Evolutionary conservation across 768 basidiomycete species (phyloP).

Genomic region (Ramaria sp.): DNA sequence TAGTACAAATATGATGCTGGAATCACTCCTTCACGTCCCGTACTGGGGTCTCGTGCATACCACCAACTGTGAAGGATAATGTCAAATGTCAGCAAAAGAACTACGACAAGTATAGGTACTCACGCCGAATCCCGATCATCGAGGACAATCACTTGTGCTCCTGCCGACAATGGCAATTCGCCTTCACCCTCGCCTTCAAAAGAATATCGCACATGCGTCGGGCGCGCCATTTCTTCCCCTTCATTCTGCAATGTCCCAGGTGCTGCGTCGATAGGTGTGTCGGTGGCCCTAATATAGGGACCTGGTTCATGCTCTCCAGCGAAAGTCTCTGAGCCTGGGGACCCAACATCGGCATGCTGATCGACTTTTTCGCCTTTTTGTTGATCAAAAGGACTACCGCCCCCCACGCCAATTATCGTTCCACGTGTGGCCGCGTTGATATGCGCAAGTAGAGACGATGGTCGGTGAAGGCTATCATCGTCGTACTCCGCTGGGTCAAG

Average conservation of each 20-base stretch:
- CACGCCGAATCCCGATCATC: constrained; percentile 76
- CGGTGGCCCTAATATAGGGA: constrained; percentile 59
- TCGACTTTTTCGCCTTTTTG: constrained; percentile 50
- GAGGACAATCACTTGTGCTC: constrained; percentile 63
- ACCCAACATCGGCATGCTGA: constrained; percentile 20
- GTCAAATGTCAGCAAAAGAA: constrained; percentile 13
- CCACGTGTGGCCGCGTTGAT: constrained; percentile 84
- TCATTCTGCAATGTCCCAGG: constrained; percentile 33
- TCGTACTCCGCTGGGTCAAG: constrained; percentile 55
- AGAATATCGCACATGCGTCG: constrained; percentile 72
- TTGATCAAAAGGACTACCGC: constrained; percentile 25
- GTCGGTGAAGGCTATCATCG: constrained; percentile 65
- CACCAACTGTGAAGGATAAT: constrained; percentile 58
- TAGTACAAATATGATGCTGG: constrained; percentile 87
- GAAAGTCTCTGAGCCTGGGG: not conserved
- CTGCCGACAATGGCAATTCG: constrained; percentile 58
- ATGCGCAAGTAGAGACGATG: constrained; percentile 80
- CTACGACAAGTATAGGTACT: constrained; percentile 20
- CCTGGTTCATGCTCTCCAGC: constrained; percentile 51
- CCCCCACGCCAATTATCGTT: constrained; percentile 54
- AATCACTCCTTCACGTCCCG: constrained; percentile 80
- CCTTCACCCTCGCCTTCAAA: constrained; percentile 75
- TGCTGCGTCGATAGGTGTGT: constrained; percentile 69
- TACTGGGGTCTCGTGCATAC: constrained; percentile 75
- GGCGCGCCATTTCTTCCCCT: constrained; percentile 56